Percentiles rank a stretch among this genome's conserved stretches.
These are phyloP conservation scores for Pseudogymnoascus sp. DNA, from an alignment of 2,329 filamentous ascomycete genomes.

Conservation along the genomic window DNA sequence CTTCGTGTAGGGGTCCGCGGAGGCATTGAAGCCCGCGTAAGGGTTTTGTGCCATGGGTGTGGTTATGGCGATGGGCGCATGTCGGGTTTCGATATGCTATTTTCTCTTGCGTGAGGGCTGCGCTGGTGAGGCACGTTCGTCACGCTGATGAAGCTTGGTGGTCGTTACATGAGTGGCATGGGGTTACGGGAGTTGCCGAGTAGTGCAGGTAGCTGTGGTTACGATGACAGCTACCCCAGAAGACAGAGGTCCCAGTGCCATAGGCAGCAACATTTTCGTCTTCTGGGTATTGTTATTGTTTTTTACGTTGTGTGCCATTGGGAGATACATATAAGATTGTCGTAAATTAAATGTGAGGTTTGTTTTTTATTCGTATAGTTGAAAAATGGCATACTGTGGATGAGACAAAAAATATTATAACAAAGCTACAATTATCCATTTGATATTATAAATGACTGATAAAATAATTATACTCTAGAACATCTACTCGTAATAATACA, in stretches of 20 bases:
- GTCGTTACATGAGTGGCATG: not conserved
- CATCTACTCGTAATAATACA: no score
- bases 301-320: not conserved
- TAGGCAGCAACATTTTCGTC: not conserved
- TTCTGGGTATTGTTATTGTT: not conserved
- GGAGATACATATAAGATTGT: not conserved
- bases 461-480: no score
- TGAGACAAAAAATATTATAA: no score
- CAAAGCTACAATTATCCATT: no score
- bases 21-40: slow-evolving; percentile 23
- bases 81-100: not conserved
- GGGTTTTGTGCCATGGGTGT: slow-evolving; percentile 26
- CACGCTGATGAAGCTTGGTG: slow-evolving; percentile 1
- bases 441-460: no score
- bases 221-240: not conserved
- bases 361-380: not conserved
- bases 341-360: not conserved
- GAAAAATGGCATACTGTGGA: no score
- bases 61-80: not conserved
- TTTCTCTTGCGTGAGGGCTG: not conserved
- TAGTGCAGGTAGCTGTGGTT: not conserved
- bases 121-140: not conserved
- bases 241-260: not conserved
- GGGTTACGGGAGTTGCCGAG: slow-evolving; percentile 1
- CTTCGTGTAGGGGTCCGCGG: slow-evolving; percentile 24